Percentiles rank a stretch among this genome's conserved stretches.
These are phyloP conservation scores for Saussurea involucrata DNA, from an alignment of 129 eudicot genomes.

Conservation along the genomic window DNA sequence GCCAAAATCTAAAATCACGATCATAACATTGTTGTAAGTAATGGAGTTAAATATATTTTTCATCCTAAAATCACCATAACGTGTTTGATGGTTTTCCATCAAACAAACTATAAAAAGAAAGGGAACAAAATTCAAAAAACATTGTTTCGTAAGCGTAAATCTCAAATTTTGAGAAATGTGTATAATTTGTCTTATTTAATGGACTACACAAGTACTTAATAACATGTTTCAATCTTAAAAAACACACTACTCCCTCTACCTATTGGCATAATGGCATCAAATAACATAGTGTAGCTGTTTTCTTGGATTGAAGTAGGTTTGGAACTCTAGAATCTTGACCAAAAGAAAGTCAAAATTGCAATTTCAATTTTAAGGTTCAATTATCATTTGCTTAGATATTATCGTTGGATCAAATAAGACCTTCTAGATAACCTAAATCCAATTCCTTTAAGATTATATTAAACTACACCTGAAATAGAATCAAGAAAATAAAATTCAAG, in stretches of 20 bases:
- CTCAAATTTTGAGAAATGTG: background rate
- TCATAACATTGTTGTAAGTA: slow-evolving; percentile 7
- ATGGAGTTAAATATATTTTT: background rate
- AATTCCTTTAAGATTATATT: background rate
- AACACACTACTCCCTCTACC: background rate
- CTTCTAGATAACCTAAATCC: slow-evolving; percentile 2
- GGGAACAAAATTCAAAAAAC: background rate
- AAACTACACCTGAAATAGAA: slow-evolving; percentile 2
- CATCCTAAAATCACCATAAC: background rate
- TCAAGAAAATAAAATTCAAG: background rate
- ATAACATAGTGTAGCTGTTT: slow-evolving; percentile 2
- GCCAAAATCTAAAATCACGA: slow-evolving; percentile 72
- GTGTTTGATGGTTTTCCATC: background rate
- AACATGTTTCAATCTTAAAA: background rate
- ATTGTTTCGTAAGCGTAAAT: slow-evolving; percentile 16
- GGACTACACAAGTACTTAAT: background rate
- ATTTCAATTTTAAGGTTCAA: background rate
- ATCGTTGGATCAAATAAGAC: background rate
- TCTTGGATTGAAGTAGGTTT: background rate
- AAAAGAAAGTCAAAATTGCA: background rate
- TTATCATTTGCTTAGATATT: background rate
- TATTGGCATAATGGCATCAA: background rate
- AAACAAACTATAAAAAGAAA: background rate
- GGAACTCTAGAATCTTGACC: background rate
- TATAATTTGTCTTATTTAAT: background rate